phyloP scores from a whole-genome alignment of 2,329 filamentous ascomycete species.

The Epichloe gansuensis region DNA sequence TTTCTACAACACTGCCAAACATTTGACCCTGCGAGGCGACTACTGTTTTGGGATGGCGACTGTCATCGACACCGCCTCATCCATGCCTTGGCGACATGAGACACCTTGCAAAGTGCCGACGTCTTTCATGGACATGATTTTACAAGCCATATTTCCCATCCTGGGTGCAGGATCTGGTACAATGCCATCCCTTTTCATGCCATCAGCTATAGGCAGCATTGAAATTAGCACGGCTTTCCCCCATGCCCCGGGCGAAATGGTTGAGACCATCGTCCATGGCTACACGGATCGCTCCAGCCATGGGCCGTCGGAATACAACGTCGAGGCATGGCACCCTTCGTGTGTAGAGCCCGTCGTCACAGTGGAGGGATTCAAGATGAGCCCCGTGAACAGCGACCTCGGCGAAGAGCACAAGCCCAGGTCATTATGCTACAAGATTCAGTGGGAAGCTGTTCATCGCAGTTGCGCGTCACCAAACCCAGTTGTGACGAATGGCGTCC shows the following conservation, averaged over 20 bases:
- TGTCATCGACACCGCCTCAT: constrained; percentile 27
- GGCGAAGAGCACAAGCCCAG: constrained; percentile 10
- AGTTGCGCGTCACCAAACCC: constrained; percentile 8
- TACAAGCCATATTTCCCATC: constrained; percentile 27
- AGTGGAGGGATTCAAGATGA: constrained; percentile 25
- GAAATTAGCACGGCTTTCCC: constrained; percentile 15
- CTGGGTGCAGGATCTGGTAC: constrained; percentile 20
- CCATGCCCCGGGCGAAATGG: constrained; percentile 17
- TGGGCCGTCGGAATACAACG: constrained; percentile 20
- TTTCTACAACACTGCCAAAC: constrained; percentile 12
- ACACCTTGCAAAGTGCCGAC: constrained; percentile 31
- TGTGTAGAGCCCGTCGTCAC: constrained; percentile 20
- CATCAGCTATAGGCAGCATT: constrained; percentile 19
- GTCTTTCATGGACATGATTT: constrained; percentile 30
- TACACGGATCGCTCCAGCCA: constrained; percentile 10
- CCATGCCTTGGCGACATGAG: constrained; percentile 34
- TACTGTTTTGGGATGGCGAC: constrained; percentile 5
- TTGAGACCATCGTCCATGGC: constrained; percentile 16
- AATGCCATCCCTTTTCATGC: constrained; percentile 24
- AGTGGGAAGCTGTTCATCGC: constrained; percentile 24
- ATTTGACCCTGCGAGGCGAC: constrained; percentile 15
- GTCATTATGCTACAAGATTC: constrained; percentile 29
- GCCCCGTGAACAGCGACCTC: constrained; percentile 25
- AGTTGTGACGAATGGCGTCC: too few species aligned
- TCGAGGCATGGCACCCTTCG: constrained; percentile 21